A percentile compares a stretch with the other conserved stretches of the same genome.
These are phyloP conservation scores for Quercus dentata DNA, from an alignment of 306 rosid species.

Conservation along the genomic window DNA sequence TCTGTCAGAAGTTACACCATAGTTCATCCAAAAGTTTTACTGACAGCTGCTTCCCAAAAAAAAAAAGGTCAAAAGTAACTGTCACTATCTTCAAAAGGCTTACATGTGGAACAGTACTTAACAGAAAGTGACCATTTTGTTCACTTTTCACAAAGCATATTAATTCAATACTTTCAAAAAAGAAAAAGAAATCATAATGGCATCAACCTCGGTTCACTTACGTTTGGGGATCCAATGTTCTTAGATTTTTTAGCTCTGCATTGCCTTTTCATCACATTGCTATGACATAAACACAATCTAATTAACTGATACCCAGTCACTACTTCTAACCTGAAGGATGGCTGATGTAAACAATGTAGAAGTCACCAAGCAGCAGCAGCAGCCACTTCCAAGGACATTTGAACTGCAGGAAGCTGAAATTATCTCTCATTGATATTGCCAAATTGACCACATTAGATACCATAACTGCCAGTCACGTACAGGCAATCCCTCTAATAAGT, in stretches of 20 bases:
- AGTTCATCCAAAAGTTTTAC: conserved; percentile 17
- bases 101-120: conserved; percentile 17
- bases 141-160: conserved; percentile 24
- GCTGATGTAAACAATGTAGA: neutral
- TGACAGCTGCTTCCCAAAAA: no score
- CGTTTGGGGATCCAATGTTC: conserved; percentile 16
- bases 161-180: conserved; percentile 9
- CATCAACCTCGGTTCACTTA: conserved; percentile 2
- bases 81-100: conserved; percentile 11
- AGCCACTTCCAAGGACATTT: neutral
- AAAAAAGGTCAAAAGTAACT: neutral
- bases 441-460: neutral
- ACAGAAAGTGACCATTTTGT: conserved; percentile 24
- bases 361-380: neutral
- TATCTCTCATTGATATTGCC: neutral
- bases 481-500: neutral
- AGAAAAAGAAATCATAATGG: neutral
- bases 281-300: neutral
- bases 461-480: neutral
- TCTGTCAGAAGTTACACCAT: conserved; percentile 23
- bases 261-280: conserved; percentile 2
- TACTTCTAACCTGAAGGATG: neutral
- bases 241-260: conserved; percentile 2
- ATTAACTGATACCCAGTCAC: neutral
- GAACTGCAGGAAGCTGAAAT: neutral